Conservation (phyloP, 192 early-diverging fungal species). For the Allomyces macrogynus region DNA sequence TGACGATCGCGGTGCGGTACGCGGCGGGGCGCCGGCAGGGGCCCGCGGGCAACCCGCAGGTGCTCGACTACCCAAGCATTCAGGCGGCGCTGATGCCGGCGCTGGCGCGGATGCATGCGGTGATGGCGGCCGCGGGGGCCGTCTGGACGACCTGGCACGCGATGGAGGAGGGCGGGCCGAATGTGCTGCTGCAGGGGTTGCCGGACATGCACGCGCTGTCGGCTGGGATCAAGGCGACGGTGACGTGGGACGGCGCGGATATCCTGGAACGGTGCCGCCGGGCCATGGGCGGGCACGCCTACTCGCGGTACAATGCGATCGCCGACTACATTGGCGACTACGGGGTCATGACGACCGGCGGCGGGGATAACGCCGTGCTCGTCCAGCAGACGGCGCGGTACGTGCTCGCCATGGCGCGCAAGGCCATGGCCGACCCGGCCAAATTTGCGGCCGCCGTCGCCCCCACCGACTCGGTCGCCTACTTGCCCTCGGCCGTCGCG, state of each 20-base stretch:
- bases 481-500: conserved; percentile 8
- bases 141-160: conserved; percentile 12
- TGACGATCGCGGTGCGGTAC: conserved; percentile 37
- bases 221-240: conserved; percentile 27
- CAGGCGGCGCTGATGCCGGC: conserved; percentile 34
- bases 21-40: conserved; percentile 41
- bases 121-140: conserved; percentile 12
- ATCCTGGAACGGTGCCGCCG: conserved; percentile 27
- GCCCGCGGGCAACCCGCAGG: conserved; percentile 28
- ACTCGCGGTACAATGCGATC: conserved; percentile 43
- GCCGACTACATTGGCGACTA: conserved; percentile 32
- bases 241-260: conserved; percentile 28
- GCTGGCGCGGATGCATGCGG: conserved; percentile 26
- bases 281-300: conserved; percentile 42
- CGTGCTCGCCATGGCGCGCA: conserved; percentile 9
- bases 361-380: conserved; percentile 24
- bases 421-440: not conserved
- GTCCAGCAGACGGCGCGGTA: conserved; percentile 28
- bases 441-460: not conserved
- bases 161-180: conserved; percentile 23
- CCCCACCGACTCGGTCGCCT: conserved; percentile 1
- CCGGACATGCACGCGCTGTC: conserved; percentile 35
- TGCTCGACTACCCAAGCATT: conserved; percentile 45
- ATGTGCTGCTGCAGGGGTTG: conserved; percentile 20
- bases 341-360: conserved; percentile 39